phyloP scores from a whole-genome alignment of 176 grass and related monocot species.

The Puya raimondii region DNA sequence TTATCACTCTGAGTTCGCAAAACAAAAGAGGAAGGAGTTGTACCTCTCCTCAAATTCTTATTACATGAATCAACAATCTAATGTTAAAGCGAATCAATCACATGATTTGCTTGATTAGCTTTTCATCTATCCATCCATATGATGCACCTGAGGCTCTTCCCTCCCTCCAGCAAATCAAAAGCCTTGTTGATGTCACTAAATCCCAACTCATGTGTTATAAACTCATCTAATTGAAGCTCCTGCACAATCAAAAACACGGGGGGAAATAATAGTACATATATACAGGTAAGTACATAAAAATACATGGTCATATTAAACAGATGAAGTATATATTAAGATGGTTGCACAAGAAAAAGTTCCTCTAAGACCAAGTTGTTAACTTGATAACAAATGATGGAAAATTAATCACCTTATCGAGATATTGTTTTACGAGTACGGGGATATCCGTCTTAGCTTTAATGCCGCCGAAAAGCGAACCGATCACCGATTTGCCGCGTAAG shows the following conservation, averaged over 20 bases:
- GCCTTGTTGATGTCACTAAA: slow-evolving; percentile 41
- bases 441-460: slow-evolving; percentile 49
- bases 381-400: background rate
- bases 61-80: too few species aligned
- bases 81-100: too few species aligned
- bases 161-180: slow-evolving; percentile 36
- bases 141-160: slow-evolving; percentile 40
- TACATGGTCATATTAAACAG: too few species aligned
- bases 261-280: background rate
- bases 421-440: slow-evolving; percentile 33
- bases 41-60: too few species aligned
- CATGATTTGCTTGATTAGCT: background rate
- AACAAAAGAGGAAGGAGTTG: too few species aligned
- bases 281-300: too few species aligned
- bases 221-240: slow-evolving; percentile 46
- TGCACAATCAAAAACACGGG: background rate
- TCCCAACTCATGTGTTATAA: slow-evolving; percentile 41
- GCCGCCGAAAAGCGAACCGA: slow-evolving; percentile 38
- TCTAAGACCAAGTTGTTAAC: background rate
- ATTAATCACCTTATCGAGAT: slow-evolving; percentile 27
- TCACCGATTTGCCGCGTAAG: slow-evolving; percentile 17
- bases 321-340: too few species aligned
- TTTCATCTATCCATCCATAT: slow-evolving; percentile 36
- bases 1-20: too few species aligned
- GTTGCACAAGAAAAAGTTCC: too few species aligned